Evolutionary conservation across 305 asterid genomes (phyloP), one percentile per base, ranked within the genome.

Genomic region (Rubia tinctorum): DNA sequence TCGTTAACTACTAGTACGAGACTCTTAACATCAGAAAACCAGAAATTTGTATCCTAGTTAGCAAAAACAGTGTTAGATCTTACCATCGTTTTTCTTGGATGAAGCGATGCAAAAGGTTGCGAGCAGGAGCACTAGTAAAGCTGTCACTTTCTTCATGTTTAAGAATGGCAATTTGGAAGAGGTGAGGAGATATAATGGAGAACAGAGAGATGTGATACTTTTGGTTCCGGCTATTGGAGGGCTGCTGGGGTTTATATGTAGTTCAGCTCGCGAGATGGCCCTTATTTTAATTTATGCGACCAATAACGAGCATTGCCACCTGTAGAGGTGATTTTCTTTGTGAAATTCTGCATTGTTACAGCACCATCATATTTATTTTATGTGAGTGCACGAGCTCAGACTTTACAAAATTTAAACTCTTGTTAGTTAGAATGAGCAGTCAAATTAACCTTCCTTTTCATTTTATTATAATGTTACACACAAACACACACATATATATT

Each of bases 21-120:
- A 30, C 34, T 30, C 34, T 30, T 30, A 30, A 30, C 1, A 30
- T 1, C 34, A 3, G 3, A 30, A 30, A 30, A 30, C 34, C 1
- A 30, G 34, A 30, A 30, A 30, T 30, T 30, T 30, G 34, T 30
- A 3, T 30, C 34, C 34, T 30, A 30, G 34, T 3, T 30, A 30
- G 34, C 34, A 30, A 30, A 30, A 30, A 30, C 34, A 30, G 3
- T 30, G 1, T 1, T 1, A 3, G 3, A 30, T 30, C 74, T 22
- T 62, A 78, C 81, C 81, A 27, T 78, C 75, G 5, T 27, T 67
- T 17, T 60, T 2, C 37, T 20, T n/a, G 56, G 81, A 68, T 5
- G 60, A 27, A 23, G 71, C 74, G 27, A 62, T 69, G 15, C 22
- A 45, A 9, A 74, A 69, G 30, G 55, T 39, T 42, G 69, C 76